These are phyloP conservation scores for Russula sp. DNA, from an alignment of 768 basidiomycete genomes.

Conservation along the genomic window DNA sequence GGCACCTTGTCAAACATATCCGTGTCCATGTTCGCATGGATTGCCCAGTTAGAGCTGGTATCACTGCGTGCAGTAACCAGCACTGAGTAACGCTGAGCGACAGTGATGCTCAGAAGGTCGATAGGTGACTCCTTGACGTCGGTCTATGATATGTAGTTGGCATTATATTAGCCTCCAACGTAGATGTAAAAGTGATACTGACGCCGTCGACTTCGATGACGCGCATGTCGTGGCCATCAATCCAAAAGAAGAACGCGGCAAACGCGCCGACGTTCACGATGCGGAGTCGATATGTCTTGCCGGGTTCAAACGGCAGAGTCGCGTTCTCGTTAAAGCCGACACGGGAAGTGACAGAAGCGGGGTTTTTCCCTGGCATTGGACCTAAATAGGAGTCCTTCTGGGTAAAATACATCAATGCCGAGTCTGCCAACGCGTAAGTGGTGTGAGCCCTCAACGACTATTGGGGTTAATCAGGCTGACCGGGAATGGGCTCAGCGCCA, in stretches of 20 bases:
- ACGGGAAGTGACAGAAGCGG: constrained; percentile 42
- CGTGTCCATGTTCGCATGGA: constrained; percentile 88
- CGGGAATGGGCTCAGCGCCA: constrained; percentile 86
- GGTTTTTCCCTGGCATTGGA: constrained; percentile 46
- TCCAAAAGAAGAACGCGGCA: constrained; percentile 77
- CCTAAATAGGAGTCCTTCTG: constrained; percentile 67
- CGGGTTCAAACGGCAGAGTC: constrained; percentile 74
- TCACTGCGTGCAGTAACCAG: constrained; percentile 90
- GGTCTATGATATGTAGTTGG: constrained; percentile 38
- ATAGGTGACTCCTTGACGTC: constrained; percentile 72
- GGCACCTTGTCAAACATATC: constrained; percentile 87
- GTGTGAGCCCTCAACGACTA: background rate
- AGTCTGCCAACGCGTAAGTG: constrained; percentile 40
- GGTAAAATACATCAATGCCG: constrained; percentile 78
- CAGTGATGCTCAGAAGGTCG: constrained; percentile 67
- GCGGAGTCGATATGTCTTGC: constrained; percentile 86
- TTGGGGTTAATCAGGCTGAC: constrained; percentile 33
- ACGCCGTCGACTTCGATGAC: constrained; percentile 84
- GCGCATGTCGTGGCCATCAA: constrained; percentile 81
- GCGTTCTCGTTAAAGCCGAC: constrained; percentile 88
- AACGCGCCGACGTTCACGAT: constrained; percentile 81
- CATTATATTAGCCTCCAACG: background rate
- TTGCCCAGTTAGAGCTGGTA: constrained; percentile 70
- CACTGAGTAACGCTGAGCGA: constrained; percentile 90
- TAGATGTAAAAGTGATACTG: constrained; percentile 28